Evolutionary conservation across 176 grass and related monocot species (phyloP).

Genomic region (Aechmea fasciata): DNA sequence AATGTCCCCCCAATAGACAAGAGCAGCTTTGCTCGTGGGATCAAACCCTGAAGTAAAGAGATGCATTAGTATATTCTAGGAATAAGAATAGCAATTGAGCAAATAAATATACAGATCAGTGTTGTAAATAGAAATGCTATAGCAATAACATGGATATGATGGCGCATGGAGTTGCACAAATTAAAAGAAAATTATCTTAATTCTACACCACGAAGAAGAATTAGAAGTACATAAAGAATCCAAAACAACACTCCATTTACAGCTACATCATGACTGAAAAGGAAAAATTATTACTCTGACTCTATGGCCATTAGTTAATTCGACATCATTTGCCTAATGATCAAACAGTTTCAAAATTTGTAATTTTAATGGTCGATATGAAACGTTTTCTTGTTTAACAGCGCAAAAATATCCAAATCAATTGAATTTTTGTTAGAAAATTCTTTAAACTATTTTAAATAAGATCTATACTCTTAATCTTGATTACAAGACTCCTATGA

Average conservation of each 20-base stretch:
- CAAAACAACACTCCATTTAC: neutral
- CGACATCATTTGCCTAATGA: too few relatives aligned
- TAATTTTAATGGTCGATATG: too few relatives aligned
- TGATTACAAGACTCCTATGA: too few relatives aligned
- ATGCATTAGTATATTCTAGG: neutral
- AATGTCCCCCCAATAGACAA: slow-evolving; percentile 82
- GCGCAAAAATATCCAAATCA: too few relatives aligned
- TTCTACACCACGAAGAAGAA: neutral
- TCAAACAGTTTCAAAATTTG: too few relatives aligned
- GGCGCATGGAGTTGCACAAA: neutral
- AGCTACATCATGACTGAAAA: neutral
- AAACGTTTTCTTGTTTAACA: too few relatives aligned
- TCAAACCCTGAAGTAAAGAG: slow-evolving; percentile 46
- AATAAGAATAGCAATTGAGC: neutral
- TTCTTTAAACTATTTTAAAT: too few relatives aligned
- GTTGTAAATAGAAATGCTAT: neutral
- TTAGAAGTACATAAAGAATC: neutral
- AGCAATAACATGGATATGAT: neutral
- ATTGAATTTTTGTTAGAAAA: too few relatives aligned
- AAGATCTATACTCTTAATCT: too few relatives aligned
- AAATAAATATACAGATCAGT: neutral
- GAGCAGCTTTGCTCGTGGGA: slow-evolving; percentile 75
- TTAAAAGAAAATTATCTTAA: slow-evolving; percentile 1
- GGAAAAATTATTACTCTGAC: too few relatives aligned
- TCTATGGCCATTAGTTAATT: too few relatives aligned